Evolutionary conservation across 2,329 filamentous ascomycete genomes (phyloP).

Genomic region (Helotiales sp.): DNA sequence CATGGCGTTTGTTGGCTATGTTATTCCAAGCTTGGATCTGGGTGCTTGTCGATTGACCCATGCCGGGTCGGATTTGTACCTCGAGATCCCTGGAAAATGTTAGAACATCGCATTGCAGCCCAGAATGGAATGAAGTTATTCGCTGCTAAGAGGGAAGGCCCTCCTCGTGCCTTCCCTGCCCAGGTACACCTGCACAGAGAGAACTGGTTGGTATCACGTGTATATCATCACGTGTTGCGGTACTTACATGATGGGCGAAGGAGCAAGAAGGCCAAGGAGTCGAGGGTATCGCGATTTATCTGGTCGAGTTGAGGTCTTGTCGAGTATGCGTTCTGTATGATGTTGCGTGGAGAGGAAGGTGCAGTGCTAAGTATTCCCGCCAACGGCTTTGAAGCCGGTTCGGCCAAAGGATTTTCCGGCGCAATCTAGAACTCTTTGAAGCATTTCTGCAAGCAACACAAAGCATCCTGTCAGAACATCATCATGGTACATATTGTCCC

Average conservation of each 20-base stretch:
- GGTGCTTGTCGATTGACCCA: background rate
- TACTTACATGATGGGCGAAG: background rate
- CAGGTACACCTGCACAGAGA: background rate
- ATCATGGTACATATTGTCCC: constrained; percentile 22
- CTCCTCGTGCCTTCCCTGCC: background rate
- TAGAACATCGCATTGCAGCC: background rate
- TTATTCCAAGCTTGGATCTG: background rate
- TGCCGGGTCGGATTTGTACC: constrained; percentile 15
- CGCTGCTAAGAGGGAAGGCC: background rate
- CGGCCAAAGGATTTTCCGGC: constrained; percentile 1
- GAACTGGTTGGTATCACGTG: background rate
- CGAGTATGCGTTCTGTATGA: no score
- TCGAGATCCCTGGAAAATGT: constrained; percentile 17
- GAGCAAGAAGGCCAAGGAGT: background rate
- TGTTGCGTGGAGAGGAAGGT: background rate
- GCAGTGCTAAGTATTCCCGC: background rate
- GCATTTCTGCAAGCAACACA: background rate
- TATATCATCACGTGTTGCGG: constrained; percentile 6
- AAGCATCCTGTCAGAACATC: background rate
- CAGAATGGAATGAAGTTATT: background rate
- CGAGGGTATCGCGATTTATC: no score
- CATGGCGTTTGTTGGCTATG: background rate
- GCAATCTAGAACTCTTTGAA: background rate
- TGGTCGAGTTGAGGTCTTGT: background rate
- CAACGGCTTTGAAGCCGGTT: background rate